These are phyloP conservation scores for Tulasnella calospora DNA, from an alignment of 768 basidiomycete genomes.

Conservation along the genomic window DNA sequence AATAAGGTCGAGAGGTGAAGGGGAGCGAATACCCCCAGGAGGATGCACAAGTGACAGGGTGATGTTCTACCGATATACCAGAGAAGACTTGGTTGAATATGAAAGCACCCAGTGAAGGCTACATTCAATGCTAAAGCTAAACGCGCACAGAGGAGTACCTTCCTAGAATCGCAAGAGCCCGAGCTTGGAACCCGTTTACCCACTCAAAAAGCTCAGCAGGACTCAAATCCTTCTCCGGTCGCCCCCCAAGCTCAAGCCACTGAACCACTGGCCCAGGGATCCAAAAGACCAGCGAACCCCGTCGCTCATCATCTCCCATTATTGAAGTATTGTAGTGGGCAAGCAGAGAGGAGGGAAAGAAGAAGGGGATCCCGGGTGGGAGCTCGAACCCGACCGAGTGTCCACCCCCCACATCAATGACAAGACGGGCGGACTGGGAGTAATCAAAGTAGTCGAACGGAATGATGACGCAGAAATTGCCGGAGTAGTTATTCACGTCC, in stretches of 20 bases:
- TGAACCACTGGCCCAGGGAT: not conserved
- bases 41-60: too few relatives aligned
- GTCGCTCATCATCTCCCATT: not conserved
- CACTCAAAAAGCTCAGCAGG: not conserved
- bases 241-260: not conserved
- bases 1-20: too few relatives aligned
- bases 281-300: not conserved
- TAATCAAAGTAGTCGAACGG: not conserved
- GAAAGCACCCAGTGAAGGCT: too few relatives aligned
- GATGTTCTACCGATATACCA: too few relatives aligned
- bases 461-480: not conserved
- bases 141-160: too few relatives aligned
- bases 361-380: not conserved
- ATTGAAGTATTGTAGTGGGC: not conserved
- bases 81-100: too few relatives aligned
- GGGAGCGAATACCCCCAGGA: too few relatives aligned
- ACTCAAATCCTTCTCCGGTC: not conserved
- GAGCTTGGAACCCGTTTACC: not conserved
- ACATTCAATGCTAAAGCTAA: too few relatives aligned
- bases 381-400: not conserved
- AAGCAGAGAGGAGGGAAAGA: not conserved
- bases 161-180: not conserved
- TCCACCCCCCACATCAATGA: not conserved
- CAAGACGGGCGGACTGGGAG: not conserved
- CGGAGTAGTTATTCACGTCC: not conserved